phyloP scores from a whole-genome alignment of 371 early-diverging fungal genomes.

The Mortierella sp. region DNA sequence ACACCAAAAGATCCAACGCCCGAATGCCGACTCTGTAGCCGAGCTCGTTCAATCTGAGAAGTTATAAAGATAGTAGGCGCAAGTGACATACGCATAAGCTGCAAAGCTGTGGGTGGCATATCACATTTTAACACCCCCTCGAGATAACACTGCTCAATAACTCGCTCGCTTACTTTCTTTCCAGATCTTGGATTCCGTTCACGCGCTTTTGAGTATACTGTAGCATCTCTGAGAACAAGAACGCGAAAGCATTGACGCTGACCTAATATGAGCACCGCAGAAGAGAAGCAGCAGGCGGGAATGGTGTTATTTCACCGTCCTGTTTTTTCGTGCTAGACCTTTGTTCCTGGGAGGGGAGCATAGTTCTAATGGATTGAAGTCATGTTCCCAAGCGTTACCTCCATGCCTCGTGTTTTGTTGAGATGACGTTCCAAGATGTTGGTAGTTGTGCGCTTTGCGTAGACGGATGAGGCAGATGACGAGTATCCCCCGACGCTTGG shows the following conservation, averaged over 20 bases:
- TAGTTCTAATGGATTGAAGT: too few relatives aligned
- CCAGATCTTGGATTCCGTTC: conserved; percentile 93
- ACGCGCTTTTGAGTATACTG: conserved; percentile 95
- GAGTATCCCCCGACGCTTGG: conserved; percentile 49
- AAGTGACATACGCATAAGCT: too few relatives aligned
- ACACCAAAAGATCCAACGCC: conserved; percentile 84
- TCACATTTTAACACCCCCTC: too few relatives aligned
- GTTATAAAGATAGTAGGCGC: background rate
- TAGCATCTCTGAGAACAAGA: conserved; percentile 95
- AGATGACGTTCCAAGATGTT: conserved; percentile 74
- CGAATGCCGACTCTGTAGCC: conserved; percentile 95
- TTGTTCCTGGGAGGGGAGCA: too few relatives aligned
- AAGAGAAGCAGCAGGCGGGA: background rate
- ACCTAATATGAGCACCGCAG: conserved; percentile 65
- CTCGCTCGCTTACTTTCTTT: conserved; percentile 87
- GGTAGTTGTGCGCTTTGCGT: conserved; percentile 53
- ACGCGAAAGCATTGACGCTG: conserved; percentile 86
- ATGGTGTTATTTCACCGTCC: background rate
- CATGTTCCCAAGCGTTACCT: too few relatives aligned
- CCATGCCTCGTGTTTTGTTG: conserved; percentile 70
- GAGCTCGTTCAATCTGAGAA: conserved; percentile 82
- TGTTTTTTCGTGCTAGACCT: too few relatives aligned
- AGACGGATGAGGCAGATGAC: conserved; percentile 59
- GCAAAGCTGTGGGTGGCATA: too few relatives aligned
- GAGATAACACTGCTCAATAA: too few relatives aligned